These are phyloP conservation scores for Candida qinlingensis DNA, from an alignment of 805 yeast species.

Conservation along the genomic window DNA sequence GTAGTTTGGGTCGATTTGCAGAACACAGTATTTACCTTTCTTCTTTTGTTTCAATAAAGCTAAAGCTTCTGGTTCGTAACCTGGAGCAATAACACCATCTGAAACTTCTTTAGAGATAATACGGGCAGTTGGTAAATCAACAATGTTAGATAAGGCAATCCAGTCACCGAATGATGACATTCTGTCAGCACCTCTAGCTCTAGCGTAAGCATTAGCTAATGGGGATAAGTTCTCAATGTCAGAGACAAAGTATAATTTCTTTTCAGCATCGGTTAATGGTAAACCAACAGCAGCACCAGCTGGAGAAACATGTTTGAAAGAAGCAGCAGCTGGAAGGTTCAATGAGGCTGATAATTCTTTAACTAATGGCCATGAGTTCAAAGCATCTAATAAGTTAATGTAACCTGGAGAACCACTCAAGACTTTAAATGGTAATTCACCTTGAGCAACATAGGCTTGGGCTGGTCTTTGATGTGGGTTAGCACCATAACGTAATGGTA, in stretches of 20 bases:
- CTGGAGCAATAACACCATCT: conserved; percentile 99
- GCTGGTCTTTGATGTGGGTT: conserved; percentile 99
- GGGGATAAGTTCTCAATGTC: conserved; percentile 95
- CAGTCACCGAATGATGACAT: conserved; percentile 99
- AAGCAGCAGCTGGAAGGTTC: conserved; percentile 97
- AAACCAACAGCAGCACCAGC: conserved; percentile 98
- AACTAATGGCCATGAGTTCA: conserved; percentile 98
- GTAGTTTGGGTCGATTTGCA: conserved; percentile 94
- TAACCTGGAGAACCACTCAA: conserved; percentile 95
- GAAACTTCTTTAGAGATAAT: conserved; percentile 96
- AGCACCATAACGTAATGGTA: conserved; percentile 96
- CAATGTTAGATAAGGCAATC: conserved; percentile 94
- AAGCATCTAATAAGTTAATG: conserved; percentile 92
- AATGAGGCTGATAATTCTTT: conserved; percentile 92
- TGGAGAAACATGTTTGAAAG: conserved; percentile 97
- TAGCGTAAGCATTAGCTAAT: conserved; percentile 95
- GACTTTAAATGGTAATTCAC: conserved; percentile 91
- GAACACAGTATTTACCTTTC: conserved; percentile 94
- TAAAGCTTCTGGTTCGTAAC: conserved; percentile 87
- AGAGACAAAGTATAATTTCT: conserved; percentile 90
- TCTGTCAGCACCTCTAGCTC: conserved; percentile 99
- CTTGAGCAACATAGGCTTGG: conserved; percentile 85
- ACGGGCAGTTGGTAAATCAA: conserved; percentile 93
- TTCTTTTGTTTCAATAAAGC: conserved; percentile 86
- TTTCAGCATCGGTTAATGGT: conserved; percentile 86